Evolutionary conservation across 2,329 filamentous ascomycete species (phyloP).

Genomic region (Xylaria arbuscula): DNA sequence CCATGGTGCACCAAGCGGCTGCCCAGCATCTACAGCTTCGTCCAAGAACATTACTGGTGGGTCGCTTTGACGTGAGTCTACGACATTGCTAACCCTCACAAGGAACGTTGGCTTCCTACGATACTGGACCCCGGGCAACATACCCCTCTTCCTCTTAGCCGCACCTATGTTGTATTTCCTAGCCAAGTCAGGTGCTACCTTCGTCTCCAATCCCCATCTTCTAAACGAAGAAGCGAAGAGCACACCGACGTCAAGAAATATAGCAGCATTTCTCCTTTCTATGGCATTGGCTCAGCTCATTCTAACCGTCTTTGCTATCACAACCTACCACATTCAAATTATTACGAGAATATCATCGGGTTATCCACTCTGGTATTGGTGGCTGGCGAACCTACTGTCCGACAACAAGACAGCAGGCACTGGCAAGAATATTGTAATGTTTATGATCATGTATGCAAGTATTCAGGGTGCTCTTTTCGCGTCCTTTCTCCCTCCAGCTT

Average conservation of each 20-base stretch:
- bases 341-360: conserved; percentile 89
- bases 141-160: conserved; percentile 88
- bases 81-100: conserved; percentile 40
- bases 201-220: conserved; percentile 42
- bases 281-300: conserved; percentile 79
- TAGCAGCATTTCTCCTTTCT: conserved; percentile 57
- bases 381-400: conserved; percentile 68
- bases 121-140: conserved; percentile 90
- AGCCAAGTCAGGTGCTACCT: conserved; percentile 66
- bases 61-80: conserved; percentile 46
- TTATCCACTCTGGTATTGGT: conserved; percentile 91
- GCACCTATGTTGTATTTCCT: conserved; percentile 79
- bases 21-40: conserved; percentile 91
- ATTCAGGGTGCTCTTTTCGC: conserved; percentile 88
- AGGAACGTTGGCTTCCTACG: conserved; percentile 89
- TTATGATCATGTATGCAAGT: conserved; percentile 83
- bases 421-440: conserved; percentile 63
- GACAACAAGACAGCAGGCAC: conserved; percentile 47
- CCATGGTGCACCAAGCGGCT: conserved; percentile 80
- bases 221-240: not conserved
- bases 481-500: conserved; percentile 92
- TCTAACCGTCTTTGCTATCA: conserved; percentile 76
- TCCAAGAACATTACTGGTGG: conserved; percentile 91
- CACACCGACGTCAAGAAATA: conserved; percentile 13
- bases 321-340: conserved; percentile 92